These are phyloP conservation scores for Omphalea diandra DNA, from an alignment of 441 rosid species.

Conservation along the genomic window DNA sequence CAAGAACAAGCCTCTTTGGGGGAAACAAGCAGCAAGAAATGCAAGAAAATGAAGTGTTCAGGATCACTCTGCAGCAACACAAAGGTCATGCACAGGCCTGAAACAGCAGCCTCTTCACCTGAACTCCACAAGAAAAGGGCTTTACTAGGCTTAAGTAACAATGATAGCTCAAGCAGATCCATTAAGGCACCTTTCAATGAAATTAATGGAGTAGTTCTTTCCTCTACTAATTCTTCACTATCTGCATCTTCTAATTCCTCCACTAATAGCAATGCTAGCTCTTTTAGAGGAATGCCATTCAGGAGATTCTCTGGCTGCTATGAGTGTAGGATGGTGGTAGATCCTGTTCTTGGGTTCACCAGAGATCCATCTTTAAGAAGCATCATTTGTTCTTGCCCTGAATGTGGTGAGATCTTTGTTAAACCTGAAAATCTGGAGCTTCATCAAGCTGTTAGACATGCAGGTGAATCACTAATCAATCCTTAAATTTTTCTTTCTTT, in stretches of 20 bases:
- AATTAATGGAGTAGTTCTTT: conserved; percentile 37
- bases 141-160: conserved; percentile 23
- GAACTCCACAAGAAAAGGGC: conserved; percentile 39
- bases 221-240: conserved; percentile 42
- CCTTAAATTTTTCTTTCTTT: neutral
- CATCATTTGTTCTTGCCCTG: conserved; percentile 55
- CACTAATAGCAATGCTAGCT: conserved; percentile 24
- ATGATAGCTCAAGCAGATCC: conserved; percentile 45
- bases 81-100: conserved; percentile 58
- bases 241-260: conserved; percentile 36
- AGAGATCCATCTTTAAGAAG: conserved; percentile 58
- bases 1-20: conserved; percentile 25
- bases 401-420: conserved; percentile 68
- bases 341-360: conserved; percentile 62
- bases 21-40: conserved; percentile 45
- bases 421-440: conserved; percentile 63
- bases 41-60: conserved; percentile 71
- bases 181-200: conserved; percentile 46
- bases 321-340: conserved; percentile 72
- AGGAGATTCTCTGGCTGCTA: conserved; percentile 74
- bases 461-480: conserved; percentile 41
- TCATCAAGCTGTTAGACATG: conserved; percentile 68
- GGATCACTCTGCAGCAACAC: conserved; percentile 72
- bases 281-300: conserved; percentile 58
- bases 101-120: conserved; percentile 35